A percentile compares a stretch with the other conserved stretches of the same genome.
These are phyloP conservation scores for Hericium alpestre DNA, from an alignment of 768 basidiomycete genomes.

Conservation along the genomic window DNA sequence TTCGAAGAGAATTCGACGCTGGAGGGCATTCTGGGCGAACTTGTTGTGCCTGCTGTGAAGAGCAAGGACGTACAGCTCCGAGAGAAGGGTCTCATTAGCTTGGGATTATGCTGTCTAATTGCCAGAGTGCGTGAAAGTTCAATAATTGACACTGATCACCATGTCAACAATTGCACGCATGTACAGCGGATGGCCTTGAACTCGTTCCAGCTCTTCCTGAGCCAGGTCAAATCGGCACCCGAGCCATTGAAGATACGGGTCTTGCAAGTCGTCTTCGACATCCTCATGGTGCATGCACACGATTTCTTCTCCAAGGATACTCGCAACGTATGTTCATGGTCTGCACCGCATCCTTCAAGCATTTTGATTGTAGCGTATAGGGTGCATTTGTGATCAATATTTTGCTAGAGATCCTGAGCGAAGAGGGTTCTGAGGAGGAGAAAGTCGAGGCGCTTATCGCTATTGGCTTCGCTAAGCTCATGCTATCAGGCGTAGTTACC, in stretches of 20 bases:
- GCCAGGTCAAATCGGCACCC: constrained; percentile 57
- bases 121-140: constrained; percentile 38
- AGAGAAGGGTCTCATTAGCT: constrained; percentile 68
- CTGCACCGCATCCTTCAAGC: background rate
- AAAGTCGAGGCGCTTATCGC: constrained; percentile 64
- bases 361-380: constrained; percentile 17
- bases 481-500: constrained; percentile 63
- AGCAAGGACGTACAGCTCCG: constrained; percentile 76
- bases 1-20: constrained; percentile 62
- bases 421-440: constrained; percentile 47
- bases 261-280: constrained; percentile 78
- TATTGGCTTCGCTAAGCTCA: constrained; percentile 78
- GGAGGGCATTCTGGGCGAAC: constrained; percentile 59
- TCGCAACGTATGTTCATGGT: constrained; percentile 16
- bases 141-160: background rate
- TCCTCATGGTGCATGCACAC: constrained; percentile 74
- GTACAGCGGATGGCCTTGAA: constrained; percentile 46
- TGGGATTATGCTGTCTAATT: constrained; percentile 82
- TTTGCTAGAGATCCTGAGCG: constrained; percentile 40
- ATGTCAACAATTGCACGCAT: background rate
- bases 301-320: constrained; percentile 42
- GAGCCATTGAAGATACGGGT: constrained; percentile 57
- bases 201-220: constrained; percentile 72
- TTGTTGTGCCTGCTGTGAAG: constrained; percentile 85
- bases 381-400: constrained; percentile 57